phyloP scores from a whole-genome alignment of 495 filamentous ascomycete genomes.

The Glonium stellatum region DNA sequence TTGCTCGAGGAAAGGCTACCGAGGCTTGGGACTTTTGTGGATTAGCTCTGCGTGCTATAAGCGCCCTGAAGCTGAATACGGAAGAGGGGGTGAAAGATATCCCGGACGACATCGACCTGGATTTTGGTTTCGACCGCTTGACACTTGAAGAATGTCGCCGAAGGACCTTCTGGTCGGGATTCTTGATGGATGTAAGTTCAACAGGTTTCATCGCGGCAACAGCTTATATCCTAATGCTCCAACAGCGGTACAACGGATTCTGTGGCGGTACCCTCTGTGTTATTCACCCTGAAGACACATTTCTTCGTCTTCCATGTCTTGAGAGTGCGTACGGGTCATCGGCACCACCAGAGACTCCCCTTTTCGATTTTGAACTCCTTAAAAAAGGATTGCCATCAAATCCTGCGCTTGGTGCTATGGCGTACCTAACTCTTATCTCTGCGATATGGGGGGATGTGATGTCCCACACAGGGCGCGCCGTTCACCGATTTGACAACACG shows the following conservation, averaged over 20 bases:
- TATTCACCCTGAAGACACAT: conserved; percentile 50
- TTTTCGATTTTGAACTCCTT: conserved; percentile 46
- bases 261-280: conserved; percentile 43
- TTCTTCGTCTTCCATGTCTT: conserved; percentile 55
- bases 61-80: conserved; percentile 52
- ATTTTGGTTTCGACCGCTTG: conserved; percentile 51
- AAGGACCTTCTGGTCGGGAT: conserved; percentile 62
- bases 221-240: conserved; percentile 18
- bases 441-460: conserved; percentile 60
- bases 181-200: conserved; percentile 51
- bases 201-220: conserved; percentile 14
- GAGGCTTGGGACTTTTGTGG: conserved; percentile 56
- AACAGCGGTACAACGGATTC: conserved; percentile 51
- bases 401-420: conserved; percentile 46
- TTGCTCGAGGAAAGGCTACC: conserved; percentile 46
- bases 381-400: conserved; percentile 20
- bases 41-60: conserved; percentile 51
- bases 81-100: conserved; percentile 49
- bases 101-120: conserved; percentile 38
- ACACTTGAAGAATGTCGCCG: conserved; percentile 58
- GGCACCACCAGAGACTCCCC: conserved; percentile 44
- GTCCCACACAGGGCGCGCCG: conserved; percentile 48
- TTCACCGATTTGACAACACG: conserved; percentile 42
- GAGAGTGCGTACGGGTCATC: conserved; percentile 50
- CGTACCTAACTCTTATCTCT: conserved; percentile 52